A percentile compares a stretch with the other conserved stretches of the same genome.
phyloP scores from a whole-genome alignment of 2,329 filamentous ascomycete species.

The Sarocladium oryzae region DNA sequence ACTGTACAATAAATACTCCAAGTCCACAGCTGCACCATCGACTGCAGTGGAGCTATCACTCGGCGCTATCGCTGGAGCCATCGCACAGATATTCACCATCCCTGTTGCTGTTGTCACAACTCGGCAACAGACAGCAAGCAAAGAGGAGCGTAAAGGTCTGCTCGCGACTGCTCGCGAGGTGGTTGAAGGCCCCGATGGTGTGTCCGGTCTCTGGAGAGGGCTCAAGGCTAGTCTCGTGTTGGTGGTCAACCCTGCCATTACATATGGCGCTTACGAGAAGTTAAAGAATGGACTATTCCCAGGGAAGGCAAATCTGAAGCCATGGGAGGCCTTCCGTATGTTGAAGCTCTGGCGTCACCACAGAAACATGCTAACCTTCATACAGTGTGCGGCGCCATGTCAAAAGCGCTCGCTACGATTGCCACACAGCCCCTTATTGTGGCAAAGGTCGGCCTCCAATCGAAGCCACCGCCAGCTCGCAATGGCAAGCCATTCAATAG shows the following conservation, averaged over 20 bases:
- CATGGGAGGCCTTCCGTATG: constrained; percentile 88
- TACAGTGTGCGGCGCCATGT: constrained; percentile 81
- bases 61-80: constrained; percentile 79
- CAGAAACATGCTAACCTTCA: neutral
- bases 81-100: constrained; percentile 94
- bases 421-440: constrained; percentile 93
- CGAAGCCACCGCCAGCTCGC: constrained; percentile 76
- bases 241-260: constrained; percentile 94
- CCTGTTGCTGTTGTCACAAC: constrained; percentile 94
- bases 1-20: constrained; percentile 62
- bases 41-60: constrained; percentile 78
- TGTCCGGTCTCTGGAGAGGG: constrained; percentile 85
- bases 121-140: constrained; percentile 86
- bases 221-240: constrained; percentile 93
- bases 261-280: constrained; percentile 93
- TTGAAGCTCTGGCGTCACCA: constrained; percentile 18
- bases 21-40: constrained; percentile 51
- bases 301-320: constrained; percentile 65
- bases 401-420: constrained; percentile 87
- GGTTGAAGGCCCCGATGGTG: constrained; percentile 82
- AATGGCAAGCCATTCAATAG: constrained; percentile 89
- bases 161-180: constrained; percentile 85
- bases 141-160: constrained; percentile 77
- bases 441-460: constrained; percentile 94
- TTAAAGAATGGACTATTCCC: constrained; percentile 73